Percentiles rank a stretch among this genome's conserved stretches.
Conservation (phyloP, 2,329 filamentous ascomycete genomes). For the Penicillium hordei region DNA sequence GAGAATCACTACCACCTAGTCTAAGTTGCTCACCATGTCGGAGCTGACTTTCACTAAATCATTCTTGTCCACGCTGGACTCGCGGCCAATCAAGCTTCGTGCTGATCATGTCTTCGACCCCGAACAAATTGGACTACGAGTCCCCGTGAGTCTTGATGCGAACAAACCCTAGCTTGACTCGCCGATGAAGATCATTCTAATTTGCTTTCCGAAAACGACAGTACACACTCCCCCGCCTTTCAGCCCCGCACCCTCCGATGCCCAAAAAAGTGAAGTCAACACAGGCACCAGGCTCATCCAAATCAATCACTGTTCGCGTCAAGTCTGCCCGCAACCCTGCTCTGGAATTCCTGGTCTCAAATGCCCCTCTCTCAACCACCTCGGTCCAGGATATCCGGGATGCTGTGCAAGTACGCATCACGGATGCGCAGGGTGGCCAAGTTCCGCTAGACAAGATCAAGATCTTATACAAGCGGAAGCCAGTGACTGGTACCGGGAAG, state of each 20-base stretch:
- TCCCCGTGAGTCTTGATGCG: slow-evolving; percentile 61
- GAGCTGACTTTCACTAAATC: slow-evolving; percentile 81
- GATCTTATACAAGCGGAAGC: slow-evolving; percentile 83
- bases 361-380: slow-evolving; percentile 62
- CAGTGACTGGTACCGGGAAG: slow-evolving; percentile 72
- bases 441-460: slow-evolving; percentile 71
- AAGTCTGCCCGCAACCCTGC: slow-evolving; percentile 69
- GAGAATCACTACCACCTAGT: neutral
- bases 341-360: slow-evolving; percentile 65
- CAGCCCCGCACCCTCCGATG: slow-evolving; percentile 44
- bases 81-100: slow-evolving; percentile 75
- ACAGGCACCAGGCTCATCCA: slow-evolving; percentile 40
- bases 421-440: slow-evolving; percentile 44
- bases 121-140: slow-evolving; percentile 70
- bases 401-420: slow-evolving; percentile 62
- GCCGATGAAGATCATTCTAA: neutral
- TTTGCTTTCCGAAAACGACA: slow-evolving; percentile 17
- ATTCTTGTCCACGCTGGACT: slow-evolving; percentile 78
- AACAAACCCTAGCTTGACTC: neutral
- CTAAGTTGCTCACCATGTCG: slow-evolving; percentile 56
- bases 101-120: slow-evolving; percentile 88
- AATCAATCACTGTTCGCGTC: slow-evolving; percentile 38
- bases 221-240: slow-evolving; percentile 51
- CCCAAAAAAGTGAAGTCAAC: slow-evolving; percentile 41
- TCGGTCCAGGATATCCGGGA: slow-evolving; percentile 78